Conservation (phyloP, 2,329 filamentous ascomycete species). For the Hypocrella siamensis region DNA sequence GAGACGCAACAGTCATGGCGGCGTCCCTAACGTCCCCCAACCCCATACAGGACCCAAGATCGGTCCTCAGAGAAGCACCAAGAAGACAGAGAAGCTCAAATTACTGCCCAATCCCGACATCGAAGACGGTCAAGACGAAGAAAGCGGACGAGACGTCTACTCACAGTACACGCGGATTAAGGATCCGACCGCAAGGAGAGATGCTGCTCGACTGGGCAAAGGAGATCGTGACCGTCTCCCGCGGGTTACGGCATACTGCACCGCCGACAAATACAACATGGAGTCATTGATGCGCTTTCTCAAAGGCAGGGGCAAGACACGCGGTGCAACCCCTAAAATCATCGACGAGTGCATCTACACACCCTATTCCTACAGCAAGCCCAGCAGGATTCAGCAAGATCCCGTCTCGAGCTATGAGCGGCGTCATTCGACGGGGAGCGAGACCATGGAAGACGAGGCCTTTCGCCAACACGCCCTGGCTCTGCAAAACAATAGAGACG, state of each 20-base stretch:
- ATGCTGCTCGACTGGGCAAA: conserved; percentile 85
- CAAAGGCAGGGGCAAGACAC: conserved; percentile 64
- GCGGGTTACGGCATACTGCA: conserved; percentile 91
- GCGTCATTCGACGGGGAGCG: conserved; percentile 61
- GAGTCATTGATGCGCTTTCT: conserved; percentile 81
- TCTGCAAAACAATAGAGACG: conserved; percentile 27
- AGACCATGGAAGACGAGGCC: conserved; percentile 23
- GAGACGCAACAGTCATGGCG: conserved; percentile 68
- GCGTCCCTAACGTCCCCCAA: conserved; percentile 19
- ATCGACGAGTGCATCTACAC: conserved; percentile 98
- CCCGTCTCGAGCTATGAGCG: conserved; percentile 40
- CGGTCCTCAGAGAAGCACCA: conserved; percentile 85
- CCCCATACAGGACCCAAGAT: conserved; percentile 46
- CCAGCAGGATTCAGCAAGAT: conserved; percentile 11
- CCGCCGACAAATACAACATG: conserved; percentile 79
- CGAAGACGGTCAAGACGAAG: conserved; percentile 65
- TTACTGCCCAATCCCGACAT: conserved; percentile 83
- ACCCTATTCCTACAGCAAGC: conserved; percentile 64
- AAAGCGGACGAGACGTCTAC: conserved; percentile 90
- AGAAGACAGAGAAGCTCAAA: conserved; percentile 93
- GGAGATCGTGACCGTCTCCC: conserved; percentile 78
- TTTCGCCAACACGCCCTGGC: conserved; percentile 43
- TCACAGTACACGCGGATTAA: conserved; percentile 97
- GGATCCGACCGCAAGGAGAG: conserved; percentile 79
- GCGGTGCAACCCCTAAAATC: conserved; percentile 72